Conservation (phyloP, 208 protist species). For the Vickermania ingenoplastis region DNA sequence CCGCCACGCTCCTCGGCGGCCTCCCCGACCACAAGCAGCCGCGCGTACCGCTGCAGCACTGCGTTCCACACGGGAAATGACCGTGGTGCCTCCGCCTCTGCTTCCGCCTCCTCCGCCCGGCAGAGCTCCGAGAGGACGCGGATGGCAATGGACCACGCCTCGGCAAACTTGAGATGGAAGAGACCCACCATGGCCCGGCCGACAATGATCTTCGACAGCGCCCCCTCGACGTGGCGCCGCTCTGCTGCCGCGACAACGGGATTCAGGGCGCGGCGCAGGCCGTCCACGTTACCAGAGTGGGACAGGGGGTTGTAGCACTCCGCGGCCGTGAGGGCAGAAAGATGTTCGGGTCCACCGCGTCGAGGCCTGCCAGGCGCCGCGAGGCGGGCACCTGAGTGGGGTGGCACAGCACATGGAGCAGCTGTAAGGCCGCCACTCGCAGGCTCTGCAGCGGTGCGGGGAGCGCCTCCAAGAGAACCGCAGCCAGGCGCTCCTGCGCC, state of each 20-base stretch:
- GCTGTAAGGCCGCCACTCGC: slow-evolving; percentile 52
- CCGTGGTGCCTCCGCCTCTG: neutral
- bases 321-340: slow-evolving; percentile 27
- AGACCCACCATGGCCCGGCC: slow-evolving; percentile 69
- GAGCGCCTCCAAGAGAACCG: slow-evolving; percentile 58
- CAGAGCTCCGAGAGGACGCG: slow-evolving; percentile 52
- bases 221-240: slow-evolving; percentile 33
- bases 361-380: slow-evolving; percentile 15
- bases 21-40: slow-evolving; percentile 62
- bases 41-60: slow-evolving; percentile 59
- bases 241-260: slow-evolving; percentile 50
- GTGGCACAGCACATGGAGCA: slow-evolving; percentile 57
- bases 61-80: slow-evolving; percentile 44
- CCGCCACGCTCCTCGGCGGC: slow-evolving; percentile 14
- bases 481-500: slow-evolving; percentile 38
- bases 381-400: slow-evolving; percentile 6
- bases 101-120: slow-evolving; percentile 18
- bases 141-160: slow-evolving; percentile 52
- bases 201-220: slow-evolving; percentile 50
- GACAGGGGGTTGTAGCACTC: slow-evolving; percentile 70
- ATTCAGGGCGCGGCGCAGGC: slow-evolving; percentile 48
- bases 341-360: slow-evolving; percentile 17
- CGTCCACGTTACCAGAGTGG: slow-evolving; percentile 49
- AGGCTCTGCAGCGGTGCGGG: slow-evolving; percentile 46
- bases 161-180: slow-evolving; percentile 72